A percentile compares a stretch with the other conserved stretches of the same genome.
Evolutionary conservation across 768 basidiomycete genomes (phyloP).

Genomic region (Paxillus ammoniavirescens): DNA sequence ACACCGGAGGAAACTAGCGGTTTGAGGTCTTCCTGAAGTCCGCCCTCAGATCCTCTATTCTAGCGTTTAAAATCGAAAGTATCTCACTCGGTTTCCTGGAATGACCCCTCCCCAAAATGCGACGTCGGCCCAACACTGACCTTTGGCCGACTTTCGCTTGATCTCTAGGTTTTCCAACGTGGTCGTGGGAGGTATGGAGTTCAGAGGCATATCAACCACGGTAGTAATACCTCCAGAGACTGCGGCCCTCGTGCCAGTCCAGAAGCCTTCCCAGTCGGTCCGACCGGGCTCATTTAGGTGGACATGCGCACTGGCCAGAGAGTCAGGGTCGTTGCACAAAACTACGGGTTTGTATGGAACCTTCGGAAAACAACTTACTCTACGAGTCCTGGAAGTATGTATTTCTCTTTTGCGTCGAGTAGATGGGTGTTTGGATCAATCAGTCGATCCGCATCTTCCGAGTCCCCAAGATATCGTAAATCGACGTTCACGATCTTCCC

Average conservation of each 20-base stretch:
- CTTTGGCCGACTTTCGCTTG: constrained; percentile 70
- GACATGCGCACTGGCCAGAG: constrained; percentile 68
- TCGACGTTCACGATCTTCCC: constrained; percentile 62
- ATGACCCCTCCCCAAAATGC: constrained; percentile 89
- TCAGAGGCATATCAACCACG: constrained; percentile 96
- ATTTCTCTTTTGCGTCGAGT: constrained; percentile 56
- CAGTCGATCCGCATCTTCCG: constrained; percentile 22
- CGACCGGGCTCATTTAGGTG: constrained; percentile 94
- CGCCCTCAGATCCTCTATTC: not conserved
- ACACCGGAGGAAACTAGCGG: constrained; percentile 80
- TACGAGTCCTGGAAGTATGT: constrained; percentile 75
- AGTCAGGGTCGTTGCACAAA: not conserved
- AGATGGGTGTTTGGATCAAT: constrained; percentile 31
- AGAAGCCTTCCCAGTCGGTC: constrained; percentile 93
- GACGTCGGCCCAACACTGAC: constrained; percentile 73
- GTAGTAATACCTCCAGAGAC: constrained; percentile 94
- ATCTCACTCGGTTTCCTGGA: constrained; percentile 78
- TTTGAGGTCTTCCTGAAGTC: constrained; percentile 60
- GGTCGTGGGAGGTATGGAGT: constrained; percentile 95
- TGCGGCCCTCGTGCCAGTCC: constrained; percentile 88
- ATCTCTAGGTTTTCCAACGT: constrained; percentile 70
- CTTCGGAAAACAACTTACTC: constrained; percentile 46
- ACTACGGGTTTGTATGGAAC: not conserved
- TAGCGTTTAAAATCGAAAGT: not conserved
- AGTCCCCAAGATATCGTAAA: constrained; percentile 25